Conservation (phyloP, 1,284 basidiomycete species). For the Boletus calvinii region DNA sequence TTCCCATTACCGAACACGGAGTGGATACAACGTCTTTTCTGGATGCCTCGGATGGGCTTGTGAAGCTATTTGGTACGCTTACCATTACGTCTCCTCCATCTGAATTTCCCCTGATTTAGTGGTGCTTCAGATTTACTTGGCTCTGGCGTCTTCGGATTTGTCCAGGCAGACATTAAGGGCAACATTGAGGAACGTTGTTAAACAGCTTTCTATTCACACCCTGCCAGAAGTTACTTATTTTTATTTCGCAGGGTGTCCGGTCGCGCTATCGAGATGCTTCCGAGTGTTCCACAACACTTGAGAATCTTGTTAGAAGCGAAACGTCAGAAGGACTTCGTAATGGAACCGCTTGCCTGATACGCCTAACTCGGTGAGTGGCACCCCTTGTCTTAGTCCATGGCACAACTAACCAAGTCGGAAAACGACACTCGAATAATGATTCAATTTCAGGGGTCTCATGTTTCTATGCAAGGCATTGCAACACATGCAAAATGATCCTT, state of each 20-base stretch:
- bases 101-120: constrained; percentile 15
- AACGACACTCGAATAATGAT: constrained; percentile 5
- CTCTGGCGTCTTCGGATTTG: constrained; percentile 84
- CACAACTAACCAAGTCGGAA: constrained; percentile 8
- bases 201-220: constrained; percentile 19
- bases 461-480: constrained; percentile 60
- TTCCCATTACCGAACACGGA: constrained; percentile 74
- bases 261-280: constrained; percentile 58
- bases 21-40: constrained; percentile 83
- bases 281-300: constrained; percentile 70
- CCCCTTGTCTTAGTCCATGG: constrained; percentile 11
- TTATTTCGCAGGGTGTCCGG: constrained; percentile 70
- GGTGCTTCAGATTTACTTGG: constrained; percentile 75
- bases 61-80: constrained; percentile 82
- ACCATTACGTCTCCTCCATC: constrained; percentile 21
- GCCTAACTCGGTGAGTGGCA: constrained; percentile 68
- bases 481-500: constrained; percentile 68
- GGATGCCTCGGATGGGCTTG: constrained; percentile 87
- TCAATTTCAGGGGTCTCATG: constrained; percentile 26
- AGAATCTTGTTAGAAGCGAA: constrained; percentile 74
- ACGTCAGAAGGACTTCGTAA: constrained; percentile 48
- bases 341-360: constrained; percentile 68
- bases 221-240: constrained; percentile 14
- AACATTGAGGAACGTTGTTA: constrained; percentile 73
- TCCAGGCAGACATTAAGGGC: constrained; percentile 86